Evolutionary conservation across 176 grass and related monocot species (phyloP), one percentile per base, ranked within the genome.

Genomic region (Triticum turgidum): DNA sequence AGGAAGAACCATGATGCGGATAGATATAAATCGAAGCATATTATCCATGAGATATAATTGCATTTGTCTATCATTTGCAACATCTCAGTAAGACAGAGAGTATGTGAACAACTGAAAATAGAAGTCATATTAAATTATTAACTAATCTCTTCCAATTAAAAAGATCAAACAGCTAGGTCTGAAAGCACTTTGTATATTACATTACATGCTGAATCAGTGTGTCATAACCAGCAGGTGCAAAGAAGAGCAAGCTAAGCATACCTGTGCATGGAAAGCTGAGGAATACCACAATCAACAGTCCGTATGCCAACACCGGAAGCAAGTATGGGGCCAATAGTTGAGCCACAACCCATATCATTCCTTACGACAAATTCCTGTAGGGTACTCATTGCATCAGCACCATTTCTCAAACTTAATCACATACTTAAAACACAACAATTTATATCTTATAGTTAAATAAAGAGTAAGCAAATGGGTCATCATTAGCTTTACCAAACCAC

Each of bases 211-310:
- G 9, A 45, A 47, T 32, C 13, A 30, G 14, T 61, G 61, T 33
- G 59, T 1, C 0, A 76, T 44, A 22, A 62, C 5, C 1, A 24
- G 6, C 3, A 27, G 51, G 0, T 1, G 34, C 7, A 63, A 25
- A 25, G n/a, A 20, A 24, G 34, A 82, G 67, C 2, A 59, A 85
- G 38, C 45, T 80, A 51, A 22, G 69, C 75, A 34, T 86, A 98
- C 96, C 96, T 98, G 86, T 98, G 96, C 96, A 98, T 98, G 15
- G 96, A 95, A n/a, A 98, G 91, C 75, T 98, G 96, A 86, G 96
- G 96, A 65, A 98, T 98, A 45, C 96, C 96, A 91, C 96, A 98
- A 71, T 98, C 96, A 78, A 98, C 91, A 61, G 93, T 95, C 51
- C 91, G 80, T 69, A 95, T 94, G 76, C 96, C 93, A 83, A 95